These are phyloP conservation scores for Rhazya stricta DNA, from an alignment of 257 asterid genomes.

Conservation along the genomic window DNA sequence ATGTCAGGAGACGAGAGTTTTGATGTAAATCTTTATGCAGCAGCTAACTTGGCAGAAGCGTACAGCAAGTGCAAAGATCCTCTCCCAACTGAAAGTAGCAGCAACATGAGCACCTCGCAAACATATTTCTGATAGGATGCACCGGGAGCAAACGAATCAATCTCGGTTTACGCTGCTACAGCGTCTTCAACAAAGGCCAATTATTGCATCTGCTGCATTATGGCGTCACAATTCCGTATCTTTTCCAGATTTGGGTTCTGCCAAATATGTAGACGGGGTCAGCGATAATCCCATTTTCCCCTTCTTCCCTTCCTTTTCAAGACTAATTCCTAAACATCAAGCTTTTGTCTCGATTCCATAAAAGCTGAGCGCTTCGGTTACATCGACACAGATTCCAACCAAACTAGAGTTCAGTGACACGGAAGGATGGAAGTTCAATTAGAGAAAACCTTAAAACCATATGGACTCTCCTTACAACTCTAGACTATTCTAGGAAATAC, in stretches of 20 bases:
- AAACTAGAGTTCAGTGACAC: too few relatives aligned
- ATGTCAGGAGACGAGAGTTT: background rate
- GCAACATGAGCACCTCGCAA: too few relatives aligned
- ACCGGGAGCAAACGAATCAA: background rate
- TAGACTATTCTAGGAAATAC: too few relatives aligned
- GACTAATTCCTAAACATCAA: too few relatives aligned
- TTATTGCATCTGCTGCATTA: background rate
- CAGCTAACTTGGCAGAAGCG: background rate
- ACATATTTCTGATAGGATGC: background rate
- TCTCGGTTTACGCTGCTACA: background rate
- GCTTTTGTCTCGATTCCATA: background rate
- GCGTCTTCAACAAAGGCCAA: background rate
- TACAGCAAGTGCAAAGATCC: too few relatives aligned
- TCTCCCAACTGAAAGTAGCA: background rate
- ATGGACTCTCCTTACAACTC: too few relatives aligned
- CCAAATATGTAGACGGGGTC: background rate
- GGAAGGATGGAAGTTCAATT: too few relatives aligned
- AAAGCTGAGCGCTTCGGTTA: background rate
- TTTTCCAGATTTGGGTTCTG: background rate
- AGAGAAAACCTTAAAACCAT: too few relatives aligned
- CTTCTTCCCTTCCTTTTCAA: background rate
- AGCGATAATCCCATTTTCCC: background rate
- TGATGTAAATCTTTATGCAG: too few relatives aligned
- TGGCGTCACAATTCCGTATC: background rate
- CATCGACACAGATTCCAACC: background rate